Evolutionary conservation across 2,329 filamentous ascomycete genomes (phyloP).

Genomic region (Epichloe elymi): DNA sequence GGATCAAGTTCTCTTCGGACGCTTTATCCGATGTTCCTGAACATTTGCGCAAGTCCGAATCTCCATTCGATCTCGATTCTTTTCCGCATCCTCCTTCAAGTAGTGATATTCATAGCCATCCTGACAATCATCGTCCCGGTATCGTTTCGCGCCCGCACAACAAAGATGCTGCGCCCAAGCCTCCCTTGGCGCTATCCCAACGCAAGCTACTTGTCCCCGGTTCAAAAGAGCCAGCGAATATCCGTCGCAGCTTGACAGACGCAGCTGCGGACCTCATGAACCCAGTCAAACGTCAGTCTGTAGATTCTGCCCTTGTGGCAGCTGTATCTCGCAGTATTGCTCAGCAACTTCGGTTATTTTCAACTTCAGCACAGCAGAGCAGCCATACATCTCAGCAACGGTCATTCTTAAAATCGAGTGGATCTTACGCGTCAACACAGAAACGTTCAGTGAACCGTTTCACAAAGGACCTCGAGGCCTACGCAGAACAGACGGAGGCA

Average conservation of each 20-base stretch:
- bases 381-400: background rate
- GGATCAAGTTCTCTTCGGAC: background rate
- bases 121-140: background rate
- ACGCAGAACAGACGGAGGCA: constrained; percentile 21
- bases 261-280: constrained; percentile 6
- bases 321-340: constrained; percentile 31
- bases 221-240: background rate
- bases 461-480: constrained; percentile 17
- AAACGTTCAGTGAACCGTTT: constrained; percentile 26
- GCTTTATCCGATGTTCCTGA: background rate
- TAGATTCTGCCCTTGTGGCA: constrained; percentile 28
- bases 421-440: constrained; percentile 31
- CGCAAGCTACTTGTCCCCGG: constrained; percentile 2
- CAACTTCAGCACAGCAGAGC: constrained; percentile 9
- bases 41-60: constrained; percentile 6
- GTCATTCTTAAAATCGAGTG: constrained; percentile 3
- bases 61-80: constrained; percentile 12
- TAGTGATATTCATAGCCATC: background rate
- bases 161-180: constrained; percentile 1
- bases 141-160: background rate
- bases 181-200: constrained; percentile 4
- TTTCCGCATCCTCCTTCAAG: constrained; percentile 12
- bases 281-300: constrained; percentile 17
- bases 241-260: constrained; percentile 7
- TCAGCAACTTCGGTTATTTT: constrained; percentile 31